Percentiles rank a stretch among this genome's conserved stretches.
Conservation (phyloP, 164 flowering plant species). For the Vitis amurensis region DNA sequence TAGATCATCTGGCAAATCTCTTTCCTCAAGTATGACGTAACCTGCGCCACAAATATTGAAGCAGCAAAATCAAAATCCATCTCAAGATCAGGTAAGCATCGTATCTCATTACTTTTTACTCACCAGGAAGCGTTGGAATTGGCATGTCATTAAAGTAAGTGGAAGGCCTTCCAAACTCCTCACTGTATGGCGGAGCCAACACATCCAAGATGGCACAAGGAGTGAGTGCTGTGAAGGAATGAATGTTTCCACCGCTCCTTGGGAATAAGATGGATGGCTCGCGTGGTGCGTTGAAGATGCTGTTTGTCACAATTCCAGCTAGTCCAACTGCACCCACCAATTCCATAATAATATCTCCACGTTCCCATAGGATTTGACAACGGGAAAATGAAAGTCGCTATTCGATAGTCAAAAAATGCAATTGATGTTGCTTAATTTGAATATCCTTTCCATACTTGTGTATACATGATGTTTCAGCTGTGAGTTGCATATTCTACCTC, state of each 20-base stretch:
- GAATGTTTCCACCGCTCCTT: slow-evolving; percentile 40
- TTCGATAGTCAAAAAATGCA: too few species aligned
- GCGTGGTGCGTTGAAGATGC: slow-evolving; percentile 28
- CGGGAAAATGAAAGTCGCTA: too few species aligned
- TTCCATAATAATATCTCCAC: neutral
- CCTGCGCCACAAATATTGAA: slow-evolving; percentile 12
- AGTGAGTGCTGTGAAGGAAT: slow-evolving; percentile 38
- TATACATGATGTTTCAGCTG: too few species aligned
- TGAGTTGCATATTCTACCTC: too few species aligned
- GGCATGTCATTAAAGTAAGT: slow-evolving; percentile 31
- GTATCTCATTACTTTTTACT: neutral
- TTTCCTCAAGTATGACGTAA: slow-evolving; percentile 31
- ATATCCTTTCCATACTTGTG: too few species aligned
- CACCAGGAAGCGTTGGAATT: slow-evolving; percentile 30
- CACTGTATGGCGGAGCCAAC: slow-evolving; percentile 39
- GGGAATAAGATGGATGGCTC: slow-evolving; percentile 38
- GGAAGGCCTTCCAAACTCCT: slow-evolving; percentile 35
- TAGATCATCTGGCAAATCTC: slow-evolving; percentile 26
- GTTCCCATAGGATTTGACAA: neutral
- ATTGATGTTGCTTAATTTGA: too few species aligned
- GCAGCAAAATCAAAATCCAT: neutral
- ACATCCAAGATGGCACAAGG: slow-evolving; percentile 48
- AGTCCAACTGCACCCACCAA: slow-evolving; percentile 29
- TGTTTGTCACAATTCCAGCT: slow-evolving; percentile 26
- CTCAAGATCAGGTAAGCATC: neutral